These are phyloP conservation scores for Trichoderma gracile DNA, from an alignment of 2,329 filamentous ascomycete genomes.

Conservation along the genomic window DNA sequence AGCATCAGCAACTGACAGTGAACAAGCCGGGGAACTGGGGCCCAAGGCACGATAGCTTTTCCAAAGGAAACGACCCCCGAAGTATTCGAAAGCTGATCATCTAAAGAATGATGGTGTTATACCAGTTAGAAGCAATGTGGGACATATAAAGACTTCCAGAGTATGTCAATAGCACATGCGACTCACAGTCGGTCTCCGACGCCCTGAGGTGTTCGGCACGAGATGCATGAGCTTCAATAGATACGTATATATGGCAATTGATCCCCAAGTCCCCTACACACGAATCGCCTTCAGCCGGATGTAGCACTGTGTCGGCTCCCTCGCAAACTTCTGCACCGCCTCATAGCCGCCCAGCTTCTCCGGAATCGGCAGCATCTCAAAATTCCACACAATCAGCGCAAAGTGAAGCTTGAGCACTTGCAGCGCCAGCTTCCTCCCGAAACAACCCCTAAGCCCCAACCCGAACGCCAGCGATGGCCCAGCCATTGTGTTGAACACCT, in stretches of 20 bases:
- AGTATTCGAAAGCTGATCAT: no score
- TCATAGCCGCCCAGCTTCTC: slow-evolving; percentile 11
- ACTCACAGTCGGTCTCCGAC: background rate
- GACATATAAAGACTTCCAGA: no score
- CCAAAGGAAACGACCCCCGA: no score
- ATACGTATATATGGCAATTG: background rate
- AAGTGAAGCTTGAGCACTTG: slow-evolving; percentile 40
- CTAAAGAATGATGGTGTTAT: no score
- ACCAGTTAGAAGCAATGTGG: no score
- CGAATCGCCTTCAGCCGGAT: slow-evolving; percentile 11
- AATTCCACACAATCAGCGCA: slow-evolving; percentile 42
- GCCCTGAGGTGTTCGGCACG: no score
- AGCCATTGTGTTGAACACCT: slow-evolving; percentile 37
- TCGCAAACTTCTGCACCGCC: slow-evolving; percentile 21
- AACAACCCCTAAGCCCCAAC: slow-evolving; percentile 41
- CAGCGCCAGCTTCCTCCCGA: slow-evolving; percentile 41
- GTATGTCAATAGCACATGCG: no score
- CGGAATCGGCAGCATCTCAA: slow-evolving; percentile 32
- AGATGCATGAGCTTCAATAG: slow-evolving; percentile 5
- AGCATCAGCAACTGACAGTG: no score
- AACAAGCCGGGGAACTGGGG: no score
- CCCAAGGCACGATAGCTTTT: no score
- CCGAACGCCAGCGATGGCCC: slow-evolving; percentile 42
- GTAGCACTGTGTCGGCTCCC: slow-evolving; percentile 15
- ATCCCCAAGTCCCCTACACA: background rate